A percentile compares a stretch with the other conserved stretches of the same genome.
Conservation (phyloP, 2,329 filamentous ascomycete species). For the Exophiala calicioides region DNA sequence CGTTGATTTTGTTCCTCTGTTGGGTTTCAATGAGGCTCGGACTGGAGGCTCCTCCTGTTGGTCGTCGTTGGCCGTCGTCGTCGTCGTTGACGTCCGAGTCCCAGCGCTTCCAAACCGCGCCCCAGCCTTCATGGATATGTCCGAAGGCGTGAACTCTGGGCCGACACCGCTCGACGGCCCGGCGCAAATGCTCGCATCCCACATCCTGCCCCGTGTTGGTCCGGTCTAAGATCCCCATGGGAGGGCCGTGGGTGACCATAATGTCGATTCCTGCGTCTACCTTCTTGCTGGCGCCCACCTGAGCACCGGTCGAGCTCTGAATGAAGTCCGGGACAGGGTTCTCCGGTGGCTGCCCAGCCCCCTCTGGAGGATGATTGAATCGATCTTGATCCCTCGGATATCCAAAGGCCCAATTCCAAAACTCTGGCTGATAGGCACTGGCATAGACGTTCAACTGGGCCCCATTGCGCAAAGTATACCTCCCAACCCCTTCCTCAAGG, state of each 20-base stretch:
- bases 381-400: slow-evolving; percentile 55
- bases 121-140: slow-evolving; percentile 34
- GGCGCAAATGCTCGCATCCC: slow-evolving; percentile 58
- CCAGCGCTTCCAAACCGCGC: slow-evolving; percentile 28
- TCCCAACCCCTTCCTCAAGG: slow-evolving; percentile 56
- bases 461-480: slow-evolving; percentile 51
- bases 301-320: not conserved
- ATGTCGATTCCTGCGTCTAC: slow-evolving; percentile 54
- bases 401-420: slow-evolving; percentile 58
- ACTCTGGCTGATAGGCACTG: slow-evolving; percentile 58
- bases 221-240: slow-evolving; percentile 53
- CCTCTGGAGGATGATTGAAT: slow-evolving; percentile 46
- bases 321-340: slow-evolving; percentile 46
- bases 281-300: slow-evolving; percentile 36
- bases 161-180: slow-evolving; percentile 51
- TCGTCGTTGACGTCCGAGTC: not conserved
- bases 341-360: not conserved
- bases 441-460: slow-evolving; percentile 56
- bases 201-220: slow-evolving; percentile 41
- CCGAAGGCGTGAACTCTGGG: slow-evolving; percentile 60
- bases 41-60: not conserved
- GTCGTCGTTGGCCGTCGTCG: not conserved
- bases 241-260: slow-evolving; percentile 64
- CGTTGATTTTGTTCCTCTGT: not conserved
- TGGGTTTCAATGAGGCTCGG: not conserved